Base-by-base conservation (phyloP, 2,329 filamentous ascomycete genomes). In the Ilyonectria robusta region DNA sequence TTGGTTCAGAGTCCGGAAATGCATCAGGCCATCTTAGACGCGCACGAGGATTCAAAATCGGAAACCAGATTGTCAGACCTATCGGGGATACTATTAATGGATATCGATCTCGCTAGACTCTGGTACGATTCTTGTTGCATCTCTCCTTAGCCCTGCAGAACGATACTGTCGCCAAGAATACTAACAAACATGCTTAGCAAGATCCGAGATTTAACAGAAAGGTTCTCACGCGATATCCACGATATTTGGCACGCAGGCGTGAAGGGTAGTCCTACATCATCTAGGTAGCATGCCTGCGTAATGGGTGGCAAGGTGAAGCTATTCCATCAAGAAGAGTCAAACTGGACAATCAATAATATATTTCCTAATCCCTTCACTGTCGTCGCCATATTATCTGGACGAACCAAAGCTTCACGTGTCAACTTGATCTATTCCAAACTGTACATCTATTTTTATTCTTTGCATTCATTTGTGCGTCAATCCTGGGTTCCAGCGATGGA, bases 1-100 rank as follows among this genome's bases (percentile, higher is more conserved):
- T 70, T 81, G 31, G 66, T 79, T 6, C 70, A 78, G 35, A 79
- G 77, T 6, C 70, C 74, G 6, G 77, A 80, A 33, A 76, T 81
- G n/a, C 70, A 76, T 2, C 70, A 76, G 31, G 74, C 75, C 2
- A 69, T 73, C 2, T 47, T 70, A 0, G 70, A 76, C n/a, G 76
- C 75, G 6, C 78, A 79, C 35, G 72, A 77, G 8, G 70, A 76
- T 6, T 77, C 77, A 7, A 69, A 67, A 35, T 40, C 54, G n/a
- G 65, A 72, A 10, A 80, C 71, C 5, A 56, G 68, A 29, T 57
- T 79, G 29, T 72, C 78, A 2, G 79, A 81, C 59, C 47, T 80
- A 1, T 69, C 73, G 2, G 68, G 74, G 15, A 67, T 80, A 17
- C 70, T 74, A n/a, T 67, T 72, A 5, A 72, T 81, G 47, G 79